Evolutionary conservation across 495 filamentous ascomycete genomes (phyloP).

Genomic region (Tuber aestivum): DNA sequence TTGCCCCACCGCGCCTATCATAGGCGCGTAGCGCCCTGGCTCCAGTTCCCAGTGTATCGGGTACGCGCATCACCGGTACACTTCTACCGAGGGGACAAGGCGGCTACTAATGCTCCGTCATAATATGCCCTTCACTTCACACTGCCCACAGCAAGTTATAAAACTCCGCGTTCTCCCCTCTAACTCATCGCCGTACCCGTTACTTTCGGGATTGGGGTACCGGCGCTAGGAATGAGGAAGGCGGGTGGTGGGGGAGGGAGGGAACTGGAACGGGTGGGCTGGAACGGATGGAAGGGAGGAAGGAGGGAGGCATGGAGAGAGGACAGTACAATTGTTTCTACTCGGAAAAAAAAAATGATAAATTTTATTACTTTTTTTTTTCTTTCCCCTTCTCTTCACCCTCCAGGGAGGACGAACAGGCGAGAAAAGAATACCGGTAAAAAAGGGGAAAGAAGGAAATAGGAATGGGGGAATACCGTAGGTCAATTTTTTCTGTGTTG

Average conservation of each 20-base stretch:
- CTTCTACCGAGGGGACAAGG: not conserved
- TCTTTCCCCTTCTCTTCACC: too few relatives aligned
- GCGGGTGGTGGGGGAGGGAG: not conserved
- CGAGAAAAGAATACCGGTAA: not conserved
- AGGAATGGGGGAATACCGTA: too few relatives aligned
- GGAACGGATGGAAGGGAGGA: not conserved
- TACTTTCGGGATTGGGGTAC: constrained; percentile 1
- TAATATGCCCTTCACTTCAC: not conserved
- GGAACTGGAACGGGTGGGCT: not conserved
- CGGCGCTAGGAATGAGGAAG: not conserved
- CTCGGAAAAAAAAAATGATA: not conserved
- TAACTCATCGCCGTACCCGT: not conserved
- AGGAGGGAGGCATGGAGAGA: not conserved
- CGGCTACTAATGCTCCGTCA: not conserved
- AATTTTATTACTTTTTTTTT: not conserved
- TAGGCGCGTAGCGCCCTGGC: constrained; percentile 5
- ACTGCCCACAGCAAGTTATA: constrained; percentile 2
- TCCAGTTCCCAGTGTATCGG: not conserved
- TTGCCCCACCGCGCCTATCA: not conserved
- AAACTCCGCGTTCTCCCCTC: not conserved
- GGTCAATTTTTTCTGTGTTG: not conserved
- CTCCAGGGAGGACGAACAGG: not conserved
- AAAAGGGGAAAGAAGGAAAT: not conserved
- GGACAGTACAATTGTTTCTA: not conserved
- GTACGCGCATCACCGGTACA: not conserved